Base-by-base conservation (phyloP, 2,329 filamentous ascomycete genomes). In the Escovopsis sp. region DNA sequence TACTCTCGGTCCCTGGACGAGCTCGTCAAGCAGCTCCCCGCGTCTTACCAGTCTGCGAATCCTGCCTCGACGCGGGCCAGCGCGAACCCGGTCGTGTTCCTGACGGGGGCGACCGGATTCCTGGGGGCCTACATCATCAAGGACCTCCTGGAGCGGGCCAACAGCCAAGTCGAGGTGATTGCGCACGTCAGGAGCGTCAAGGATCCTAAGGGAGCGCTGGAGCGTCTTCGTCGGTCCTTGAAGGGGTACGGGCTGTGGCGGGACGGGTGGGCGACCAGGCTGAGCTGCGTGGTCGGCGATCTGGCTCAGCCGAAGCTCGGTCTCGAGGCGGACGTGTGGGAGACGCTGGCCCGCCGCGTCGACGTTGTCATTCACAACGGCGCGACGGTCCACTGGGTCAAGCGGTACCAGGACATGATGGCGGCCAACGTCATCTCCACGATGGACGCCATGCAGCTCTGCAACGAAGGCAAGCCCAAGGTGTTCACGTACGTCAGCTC, bases 321-420 rank as follows among this genome's bases (percentile, higher is more conserved):
- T 9, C 58, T 94, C n/a, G 65, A 71, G 7, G 64, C 73, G 9
- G 61, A 61, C 2, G 62, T 60, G 1, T 94, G 82, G 80, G 63
- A 78, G 34, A 61, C 56, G 5, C 51, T 94, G 3, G 62, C 68
- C 4, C 58, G 77, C 3, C 65, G 74, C 21, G 79, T 77, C 0
- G 84, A 93, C 49, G 68, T 76, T 1, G 63, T 86, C 3, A 71
- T 87, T 26, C 80, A 94, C 62, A 94, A 94, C 50, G 87, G 82
- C 26, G 84, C 85, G 11, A 62, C 66, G 18, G 77, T 83, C 5
- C 79, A 94, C 53, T 94, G 85, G 86, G 73, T 94, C 16, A 68
- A 76, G 48, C 75, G 70, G 6, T 94, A 94, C 55, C 66, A 75
- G 14, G 70, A 75, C 27, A 67, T 94, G 45, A 72, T 71, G 51